These are phyloP conservation scores for Cyphellophora attinorum DNA, from an alignment of 2,329 filamentous ascomycete species.

Conservation along the genomic window DNA sequence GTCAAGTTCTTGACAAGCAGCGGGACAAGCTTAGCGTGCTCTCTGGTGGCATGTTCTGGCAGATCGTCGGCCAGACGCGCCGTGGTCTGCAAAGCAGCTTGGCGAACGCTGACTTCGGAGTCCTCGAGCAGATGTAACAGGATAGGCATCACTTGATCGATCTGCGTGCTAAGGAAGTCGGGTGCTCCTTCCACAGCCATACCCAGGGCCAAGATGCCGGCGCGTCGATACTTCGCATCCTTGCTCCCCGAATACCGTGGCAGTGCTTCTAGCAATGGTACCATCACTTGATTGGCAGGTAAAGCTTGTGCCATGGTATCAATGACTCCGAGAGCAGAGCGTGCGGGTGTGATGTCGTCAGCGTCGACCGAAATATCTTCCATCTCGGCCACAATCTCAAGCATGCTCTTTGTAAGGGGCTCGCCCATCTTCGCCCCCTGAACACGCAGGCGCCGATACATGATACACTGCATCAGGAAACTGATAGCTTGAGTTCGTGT, in stretches of 20 bases:
- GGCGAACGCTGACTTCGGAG: constrained; percentile 70
- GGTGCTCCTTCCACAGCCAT: constrained; percentile 94
- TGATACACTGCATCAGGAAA: constrained; percentile 86
- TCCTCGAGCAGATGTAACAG: constrained; percentile 77
- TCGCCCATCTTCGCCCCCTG: constrained; percentile 82
- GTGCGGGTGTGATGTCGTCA: constrained; percentile 75
- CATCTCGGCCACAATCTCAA: constrained; percentile 85
- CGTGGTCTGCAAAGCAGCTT: constrained; percentile 77
- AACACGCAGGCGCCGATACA: constrained; percentile 90
- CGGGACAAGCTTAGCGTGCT: constrained; percentile 77
- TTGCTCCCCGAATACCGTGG: constrained; percentile 67
- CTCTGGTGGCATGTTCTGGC: constrained; percentile 75
- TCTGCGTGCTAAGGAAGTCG: constrained; percentile 92
- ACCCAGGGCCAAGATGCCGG: constrained; percentile 82
- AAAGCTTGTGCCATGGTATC: constrained; percentile 82
- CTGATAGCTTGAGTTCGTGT: constrained; percentile 81
- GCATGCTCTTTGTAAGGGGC: constrained; percentile 74
- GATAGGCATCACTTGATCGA: constrained; percentile 74
- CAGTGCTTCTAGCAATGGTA: constrained; percentile 80
- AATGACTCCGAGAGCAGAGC: constrained; percentile 75
- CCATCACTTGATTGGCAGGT: constrained; percentile 86
- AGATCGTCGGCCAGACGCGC: constrained; percentile 89
- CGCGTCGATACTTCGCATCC: constrained; percentile 72
- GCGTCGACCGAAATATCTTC: constrained; percentile 53
- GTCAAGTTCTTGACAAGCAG: constrained; percentile 83